Conservation (phyloP, 495 filamentous ascomycete species). For the Bacidia gigantensis region DNA sequence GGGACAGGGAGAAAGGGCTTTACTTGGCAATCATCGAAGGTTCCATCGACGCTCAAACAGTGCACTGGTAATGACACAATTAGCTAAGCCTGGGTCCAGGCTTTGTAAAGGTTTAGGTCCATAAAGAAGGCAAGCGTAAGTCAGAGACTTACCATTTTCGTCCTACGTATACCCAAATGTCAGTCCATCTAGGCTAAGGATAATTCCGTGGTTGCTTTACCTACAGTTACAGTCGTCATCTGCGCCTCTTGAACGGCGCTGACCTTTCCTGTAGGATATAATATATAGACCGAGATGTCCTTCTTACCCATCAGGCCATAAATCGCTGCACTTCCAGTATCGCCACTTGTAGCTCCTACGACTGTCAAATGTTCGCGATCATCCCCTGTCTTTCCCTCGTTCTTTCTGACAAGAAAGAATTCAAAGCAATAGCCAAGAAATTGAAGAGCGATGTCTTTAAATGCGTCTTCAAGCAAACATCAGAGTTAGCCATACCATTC, state of each 20-base stretch:
- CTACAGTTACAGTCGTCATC: conserved; percentile 82
- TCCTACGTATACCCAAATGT: too few species aligned
- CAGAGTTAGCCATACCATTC: too few species aligned
- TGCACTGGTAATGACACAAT: conserved; percentile 1
- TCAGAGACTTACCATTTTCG: too few species aligned
- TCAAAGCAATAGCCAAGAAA: conserved; percentile 93
- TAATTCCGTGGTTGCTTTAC: conserved; percentile 30
- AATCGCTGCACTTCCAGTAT: conserved; percentile 91
- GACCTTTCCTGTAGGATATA: conserved; percentile 72
- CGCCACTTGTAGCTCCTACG: conserved; percentile 82
- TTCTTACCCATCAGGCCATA: conserved; percentile 96
- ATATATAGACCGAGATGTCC: conserved; percentile 83
- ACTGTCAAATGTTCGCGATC: conserved; percentile 80
- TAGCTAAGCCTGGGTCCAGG: neutral
- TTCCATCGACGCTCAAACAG: conserved; percentile 6
- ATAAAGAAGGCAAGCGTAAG: neutral
- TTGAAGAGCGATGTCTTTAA: conserved; percentile 70
- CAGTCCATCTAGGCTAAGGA: neutral
- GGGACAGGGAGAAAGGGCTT: neutral
- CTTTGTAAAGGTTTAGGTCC: neutral
- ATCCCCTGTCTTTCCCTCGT: conserved; percentile 44
- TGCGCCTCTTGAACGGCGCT: conserved; percentile 83
- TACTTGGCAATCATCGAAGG: conserved; percentile 45
- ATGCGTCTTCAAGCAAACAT: too few species aligned
- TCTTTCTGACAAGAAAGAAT: conserved; percentile 78